A percentile compares a stretch with the other conserved stretches of the same genome.
These are phyloP conservation scores for Pulveroboletus sp. DNA, from an alignment of 768 basidiomycete genomes.

Conservation along the genomic window DNA sequence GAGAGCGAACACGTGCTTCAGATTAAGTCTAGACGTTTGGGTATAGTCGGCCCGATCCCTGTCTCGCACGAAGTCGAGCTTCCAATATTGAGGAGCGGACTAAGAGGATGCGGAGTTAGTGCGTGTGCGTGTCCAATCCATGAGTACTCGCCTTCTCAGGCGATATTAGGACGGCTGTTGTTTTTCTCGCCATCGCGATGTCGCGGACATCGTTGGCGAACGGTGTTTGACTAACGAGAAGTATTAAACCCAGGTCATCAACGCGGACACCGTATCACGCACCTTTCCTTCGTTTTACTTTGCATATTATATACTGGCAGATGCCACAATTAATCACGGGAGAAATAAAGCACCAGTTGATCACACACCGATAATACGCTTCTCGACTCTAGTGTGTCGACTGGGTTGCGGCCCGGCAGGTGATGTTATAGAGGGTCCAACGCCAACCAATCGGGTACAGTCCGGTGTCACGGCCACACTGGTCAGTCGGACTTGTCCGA, in stretches of 20 bases:
- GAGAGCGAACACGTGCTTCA: conserved; percentile 72
- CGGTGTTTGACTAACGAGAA: conserved; percentile 44
- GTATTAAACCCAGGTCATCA: conserved; percentile 11
- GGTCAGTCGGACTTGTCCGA: conserved; percentile 44
- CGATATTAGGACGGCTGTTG: conserved; percentile 41
- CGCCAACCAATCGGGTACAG: conserved; percentile 43
- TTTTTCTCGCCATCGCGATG: conserved; percentile 44
- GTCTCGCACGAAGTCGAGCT: conserved; percentile 60
- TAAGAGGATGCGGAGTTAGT: conserved; percentile 25
- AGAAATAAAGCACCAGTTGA: background rate
- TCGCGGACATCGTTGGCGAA: conserved; percentile 55
- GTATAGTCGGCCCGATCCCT: conserved; percentile 34
- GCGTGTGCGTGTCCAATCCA: conserved; percentile 8
- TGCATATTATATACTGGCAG: conserved; percentile 46
- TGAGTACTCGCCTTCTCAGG: conserved; percentile 24
- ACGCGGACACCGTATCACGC: conserved; percentile 6
- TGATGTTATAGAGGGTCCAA: conserved; percentile 45
- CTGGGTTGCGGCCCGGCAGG: conserved; percentile 43
- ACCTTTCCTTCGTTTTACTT: conserved; percentile 44
- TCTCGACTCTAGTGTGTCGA: conserved; percentile 46
- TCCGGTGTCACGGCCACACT: conserved; percentile 51
- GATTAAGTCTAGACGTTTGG: conserved; percentile 28
- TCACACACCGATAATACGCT: conserved; percentile 48
- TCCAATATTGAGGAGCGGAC: conserved; percentile 80
- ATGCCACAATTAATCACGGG: conserved; percentile 1